These are phyloP conservation scores for Calonectria naviculata DNA, from an alignment of 2,329 filamentous ascomycete species.

Conservation along the genomic window DNA sequence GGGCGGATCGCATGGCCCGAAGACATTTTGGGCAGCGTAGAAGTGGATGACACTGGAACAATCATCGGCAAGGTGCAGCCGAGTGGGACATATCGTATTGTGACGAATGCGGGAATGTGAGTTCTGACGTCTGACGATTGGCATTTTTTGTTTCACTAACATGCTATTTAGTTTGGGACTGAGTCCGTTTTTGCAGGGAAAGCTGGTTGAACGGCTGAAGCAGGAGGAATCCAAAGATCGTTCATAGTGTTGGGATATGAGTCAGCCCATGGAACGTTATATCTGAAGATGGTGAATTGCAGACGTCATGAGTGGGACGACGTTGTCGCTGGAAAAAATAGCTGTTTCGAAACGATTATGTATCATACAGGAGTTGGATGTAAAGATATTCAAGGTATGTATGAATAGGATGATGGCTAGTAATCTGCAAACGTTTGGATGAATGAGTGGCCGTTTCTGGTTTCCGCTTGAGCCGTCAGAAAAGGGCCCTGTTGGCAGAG, in stretches of 20 bases:
- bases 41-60: slow-evolving; percentile 68
- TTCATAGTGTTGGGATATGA: slow-evolving; percentile 36
- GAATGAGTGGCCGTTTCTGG: not conserved
- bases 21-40: slow-evolving; percentile 76
- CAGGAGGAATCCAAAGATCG: slow-evolving; percentile 58
- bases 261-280: not conserved
- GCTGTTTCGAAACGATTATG: not conserved
- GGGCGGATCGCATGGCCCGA: slow-evolving; percentile 77
- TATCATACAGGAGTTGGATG: not conserved
- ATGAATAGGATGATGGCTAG: not conserved
- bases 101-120: slow-evolving; percentile 76
- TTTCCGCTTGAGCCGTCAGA: not conserved
- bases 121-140: slow-evolving; percentile 43
- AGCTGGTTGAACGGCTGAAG: slow-evolving; percentile 63
- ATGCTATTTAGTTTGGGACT: slow-evolving; percentile 41
- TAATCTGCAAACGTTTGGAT: not conserved
- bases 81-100: slow-evolving; percentile 71
- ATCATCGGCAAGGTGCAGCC: slow-evolving; percentile 69
- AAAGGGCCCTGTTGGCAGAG: not conserved
- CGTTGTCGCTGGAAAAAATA: not conserved
- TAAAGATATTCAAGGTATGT: not conserved
- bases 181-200: slow-evolving; percentile 60
- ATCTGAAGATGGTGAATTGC: not conserved
- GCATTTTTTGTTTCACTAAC: slow-evolving; percentile 30
- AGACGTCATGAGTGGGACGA: not conserved